Base-by-base conservation (phyloP, 169 alveolate genomes). In the Cyclospora cayetanensis region DNA sequence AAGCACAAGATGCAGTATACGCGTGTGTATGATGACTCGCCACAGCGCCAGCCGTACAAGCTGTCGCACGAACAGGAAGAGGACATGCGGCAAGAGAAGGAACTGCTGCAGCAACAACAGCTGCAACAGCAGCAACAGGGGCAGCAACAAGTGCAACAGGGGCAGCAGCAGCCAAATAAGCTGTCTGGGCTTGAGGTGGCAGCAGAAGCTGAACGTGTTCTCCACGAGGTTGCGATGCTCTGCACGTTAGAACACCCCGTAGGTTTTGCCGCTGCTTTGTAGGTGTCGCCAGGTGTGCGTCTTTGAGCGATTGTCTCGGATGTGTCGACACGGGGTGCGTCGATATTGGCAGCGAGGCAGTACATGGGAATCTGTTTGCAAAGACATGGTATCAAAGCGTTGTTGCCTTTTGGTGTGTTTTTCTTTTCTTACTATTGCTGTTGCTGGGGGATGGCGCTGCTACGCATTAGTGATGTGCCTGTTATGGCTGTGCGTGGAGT, bases 211-310 rank as follows among this genome's bases (percentile, higher is more conserved):
- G 46, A 1, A 20, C 11, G 53, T 7, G 31, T 60, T 7, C 72
- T 60, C 11, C 72, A 60, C 11, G 72, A 60, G 72, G 72, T 60
- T 60, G 72, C 72, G 72, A 60, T 60, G 72, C 72, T 60, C 72
- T 60, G 72, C 72, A 60, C 72, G 11, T 60, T 60, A n/a, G 72
- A 60, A 31, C 72, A 60, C 72, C 72, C 72, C 31, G 72, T 60
- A 15, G 27, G 72, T n/a, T n/a, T n/a, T n/a, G 60, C 60, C 7
- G 60, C 60, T 46, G 60, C 60, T 15, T 46, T 15, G 60, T 15
- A 11, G 60, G n/a, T 46, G 60, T 15, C 15, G 60, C 60, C n/a
- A n/a, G n/a, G n/a, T n/a, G n/a, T n/a, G n/a, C n/a, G n/a, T n/a
- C n/a, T n/a, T n/a, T n/a, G n/a, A n/a, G n/a, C n/a, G n/a, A n/a